phyloP scores from a whole-genome alignment of 1,139 yeast genomes.

The Diutina pseudorugosa region DNA sequence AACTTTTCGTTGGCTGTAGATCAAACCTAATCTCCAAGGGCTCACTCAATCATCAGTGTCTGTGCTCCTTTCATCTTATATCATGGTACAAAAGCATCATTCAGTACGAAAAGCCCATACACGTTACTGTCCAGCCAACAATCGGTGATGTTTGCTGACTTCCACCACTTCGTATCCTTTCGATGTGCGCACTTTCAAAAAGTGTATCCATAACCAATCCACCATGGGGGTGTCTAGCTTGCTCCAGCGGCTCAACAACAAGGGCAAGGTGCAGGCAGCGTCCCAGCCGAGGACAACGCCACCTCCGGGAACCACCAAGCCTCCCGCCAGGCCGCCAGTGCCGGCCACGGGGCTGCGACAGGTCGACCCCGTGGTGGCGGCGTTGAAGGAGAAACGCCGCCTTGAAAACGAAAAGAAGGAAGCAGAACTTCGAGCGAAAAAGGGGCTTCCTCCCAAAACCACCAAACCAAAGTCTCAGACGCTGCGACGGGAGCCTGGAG shows the following conservation, averaged over 20 bases:
- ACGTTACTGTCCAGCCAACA: too few relatives aligned
- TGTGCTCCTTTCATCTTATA: too few relatives aligned
- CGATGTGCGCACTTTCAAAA: not conserved
- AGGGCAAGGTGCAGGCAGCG: constrained; percentile 1
- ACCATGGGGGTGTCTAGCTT: constrained; percentile 2
- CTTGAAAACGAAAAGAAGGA: constrained; percentile 39
- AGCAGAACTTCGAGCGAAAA: constrained; percentile 18
- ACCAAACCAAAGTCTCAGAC: not conserved
- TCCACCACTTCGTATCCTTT: not conserved
- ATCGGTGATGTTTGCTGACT: not conserved
- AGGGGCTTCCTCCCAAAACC: constrained; percentile 19
- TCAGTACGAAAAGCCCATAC: too few relatives aligned
- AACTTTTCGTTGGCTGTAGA: too few relatives aligned
- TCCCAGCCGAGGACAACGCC: not conserved
- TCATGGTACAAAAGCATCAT: too few relatives aligned
- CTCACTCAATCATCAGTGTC: too few relatives aligned
- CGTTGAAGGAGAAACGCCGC: constrained; percentile 54
- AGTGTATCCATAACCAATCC: not conserved
- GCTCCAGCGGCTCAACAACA: constrained; percentile 1
- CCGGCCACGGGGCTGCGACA: constrained; percentile 5
- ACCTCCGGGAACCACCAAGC: not conserved
- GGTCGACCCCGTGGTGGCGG: constrained; percentile 44
- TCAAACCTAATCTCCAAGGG: too few relatives aligned
- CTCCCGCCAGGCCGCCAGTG: not conserved
- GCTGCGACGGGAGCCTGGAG: constrained; percentile 8